Evolutionary conservation across 2,329 filamentous ascomycete species (phyloP).

Genomic region (Colletotrichum theobromicola): DNA sequence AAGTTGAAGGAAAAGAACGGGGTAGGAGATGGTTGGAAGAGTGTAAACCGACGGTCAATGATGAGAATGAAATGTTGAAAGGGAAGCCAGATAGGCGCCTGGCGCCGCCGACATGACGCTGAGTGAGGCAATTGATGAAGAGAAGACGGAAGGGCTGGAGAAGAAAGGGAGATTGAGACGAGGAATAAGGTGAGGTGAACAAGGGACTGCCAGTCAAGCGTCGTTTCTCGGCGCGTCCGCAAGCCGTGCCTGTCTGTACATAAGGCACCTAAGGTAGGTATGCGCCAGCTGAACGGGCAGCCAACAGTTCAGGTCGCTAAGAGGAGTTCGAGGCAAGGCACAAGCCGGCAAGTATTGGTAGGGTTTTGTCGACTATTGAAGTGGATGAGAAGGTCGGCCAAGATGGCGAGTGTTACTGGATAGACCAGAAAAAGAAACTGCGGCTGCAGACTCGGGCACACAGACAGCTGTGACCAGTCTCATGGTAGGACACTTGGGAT

Average conservation of each 20-base stretch:
- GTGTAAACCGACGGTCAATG: background rate
- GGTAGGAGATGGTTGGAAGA: background rate
- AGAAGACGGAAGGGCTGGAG: background rate
- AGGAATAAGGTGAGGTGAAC: background rate
- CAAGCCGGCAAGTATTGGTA: background rate
- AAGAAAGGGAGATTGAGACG: background rate
- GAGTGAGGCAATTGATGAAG: background rate
- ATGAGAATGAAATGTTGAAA: background rate
- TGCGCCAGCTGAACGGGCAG: background rate
- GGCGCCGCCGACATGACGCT: slow-evolving; percentile 15
- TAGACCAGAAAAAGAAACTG: background rate
- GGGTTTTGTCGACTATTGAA: background rate
- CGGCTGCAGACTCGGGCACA: background rate
- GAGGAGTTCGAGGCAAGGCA: background rate
- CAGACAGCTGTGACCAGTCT: slow-evolving; percentile 15
- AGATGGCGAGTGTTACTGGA: background rate
- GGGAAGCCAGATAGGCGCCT: background rate
- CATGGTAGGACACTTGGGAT: background rate
- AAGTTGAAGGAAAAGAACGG: background rate
- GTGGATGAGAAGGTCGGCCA: background rate
- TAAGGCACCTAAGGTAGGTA: background rate
- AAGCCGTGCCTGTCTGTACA: background rate
- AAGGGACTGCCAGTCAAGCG: background rate
- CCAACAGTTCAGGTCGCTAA: background rate
- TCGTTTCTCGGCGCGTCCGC: background rate